These are phyloP conservation scores for Enterospora canceri DNA, from an alignment of 371 early-diverging fungal genomes.

Conservation along the genomic window DNA sequence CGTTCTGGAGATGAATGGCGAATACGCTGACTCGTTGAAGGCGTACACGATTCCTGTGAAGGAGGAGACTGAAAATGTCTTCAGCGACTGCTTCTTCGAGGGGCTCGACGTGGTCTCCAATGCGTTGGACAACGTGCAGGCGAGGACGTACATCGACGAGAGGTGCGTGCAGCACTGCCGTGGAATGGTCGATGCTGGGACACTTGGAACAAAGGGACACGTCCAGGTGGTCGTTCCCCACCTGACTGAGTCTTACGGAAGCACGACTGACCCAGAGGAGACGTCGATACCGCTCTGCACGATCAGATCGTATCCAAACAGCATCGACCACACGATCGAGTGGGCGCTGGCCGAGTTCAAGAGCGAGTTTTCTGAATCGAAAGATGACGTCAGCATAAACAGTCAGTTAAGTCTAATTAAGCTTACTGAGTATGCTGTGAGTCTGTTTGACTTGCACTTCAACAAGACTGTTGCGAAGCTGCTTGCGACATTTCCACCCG, in stretches of 20 bases:
- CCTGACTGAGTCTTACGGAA: constrained; percentile 91
- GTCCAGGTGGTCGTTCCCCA: constrained; percentile 64
- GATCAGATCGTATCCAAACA: constrained; percentile 94
- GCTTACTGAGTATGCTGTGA: constrained; percentile 62
- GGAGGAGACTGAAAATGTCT: constrained; percentile 79
- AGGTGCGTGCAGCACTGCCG: constrained; percentile 85
- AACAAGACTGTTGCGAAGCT: constrained; percentile 41
- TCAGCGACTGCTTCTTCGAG: constrained; percentile 81
- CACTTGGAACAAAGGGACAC: constrained; percentile 97
- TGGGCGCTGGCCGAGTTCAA: constrained; percentile 90
- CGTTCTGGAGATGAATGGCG: constrained; percentile 76
- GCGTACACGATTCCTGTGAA: constrained; percentile 85
- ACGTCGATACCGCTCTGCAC: constrained; percentile 97
- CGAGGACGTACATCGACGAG: constrained; percentile 89
- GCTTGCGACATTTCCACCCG: constrained; percentile 61
- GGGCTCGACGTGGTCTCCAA: constrained; percentile 78
- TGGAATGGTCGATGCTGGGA: constrained; percentile 91
- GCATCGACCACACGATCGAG: constrained; percentile 98
- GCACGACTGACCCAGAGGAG: constrained; percentile 93
- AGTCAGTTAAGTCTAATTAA: constrained; percentile 66
- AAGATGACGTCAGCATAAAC: constrained; percentile 53
- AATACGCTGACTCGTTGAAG: constrained; percentile 60
- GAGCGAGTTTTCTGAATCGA: constrained; percentile 63
- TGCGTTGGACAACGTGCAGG: constrained; percentile 96
- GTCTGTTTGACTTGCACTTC: constrained; percentile 39